Base-by-base conservation (phyloP, 2,329 filamentous ascomycete species). In the Cercospora sp. region DNA sequence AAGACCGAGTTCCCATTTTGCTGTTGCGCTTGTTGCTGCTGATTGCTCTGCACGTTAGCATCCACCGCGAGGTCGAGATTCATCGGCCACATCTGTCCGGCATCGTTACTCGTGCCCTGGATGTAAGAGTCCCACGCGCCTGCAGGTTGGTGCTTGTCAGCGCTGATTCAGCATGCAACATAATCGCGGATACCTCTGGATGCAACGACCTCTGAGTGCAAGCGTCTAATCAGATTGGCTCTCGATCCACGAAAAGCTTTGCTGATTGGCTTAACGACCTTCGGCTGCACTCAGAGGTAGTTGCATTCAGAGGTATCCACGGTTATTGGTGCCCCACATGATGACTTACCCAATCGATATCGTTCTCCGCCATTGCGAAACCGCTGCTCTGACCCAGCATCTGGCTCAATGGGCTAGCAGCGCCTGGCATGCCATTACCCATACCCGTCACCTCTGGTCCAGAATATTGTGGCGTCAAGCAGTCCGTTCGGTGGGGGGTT, bases 101-200 rank as follows among this genome's bases (percentile, higher is more conserved):
- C 73, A 60, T 84, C 81, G 66, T 82, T 76, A 37, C 73, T 82
- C 5, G 86, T 83, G 63, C 86, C 87, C 76, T 90, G 88, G 59
- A 91, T 87, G 73, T 90, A 91, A 6, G 84, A 87, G 75, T 91
- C 89, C 88, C 88, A 91, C 30, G 88, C 87, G 70, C 90, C 88
- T 89, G 71, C 71, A 32, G 58, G 61, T 64, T 51, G 63, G 75
- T 70, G 69, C 69, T 24, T 26, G 9, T 53, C 9, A 37, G 34
- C 6, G 5, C 13, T 10, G 43, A 61, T 57, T 67, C 61, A 66
- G 55, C 40, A 51, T 45, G 55, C 61, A 21, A 58, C 30, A 63
- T 57, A 32, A 32, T 32, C 30, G 30, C 30, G 9, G 30, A 32
- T 32, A 32, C 30, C 30, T 32, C 30, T 32, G 30, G 30, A 32